Evolutionary conservation across 2,329 filamentous ascomycete genomes (phyloP).

Genomic region (Colletotrichum cordylinicola): DNA sequence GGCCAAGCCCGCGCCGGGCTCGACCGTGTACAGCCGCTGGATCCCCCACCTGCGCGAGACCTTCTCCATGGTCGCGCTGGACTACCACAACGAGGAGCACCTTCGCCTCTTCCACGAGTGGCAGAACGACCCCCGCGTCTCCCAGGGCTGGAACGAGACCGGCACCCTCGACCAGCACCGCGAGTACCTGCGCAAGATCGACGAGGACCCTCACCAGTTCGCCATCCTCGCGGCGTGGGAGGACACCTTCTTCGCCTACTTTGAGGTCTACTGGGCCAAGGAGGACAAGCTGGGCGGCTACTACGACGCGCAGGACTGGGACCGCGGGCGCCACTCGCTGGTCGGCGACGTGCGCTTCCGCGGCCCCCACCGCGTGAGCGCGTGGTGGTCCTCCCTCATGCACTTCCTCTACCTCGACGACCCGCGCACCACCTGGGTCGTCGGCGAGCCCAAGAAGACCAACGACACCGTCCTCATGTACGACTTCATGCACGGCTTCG

Average conservation of each 20-base stretch:
- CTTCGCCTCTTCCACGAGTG: slow-evolving; percentile 76
- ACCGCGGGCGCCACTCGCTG: slow-evolving; percentile 63
- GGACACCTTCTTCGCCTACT: slow-evolving; percentile 75
- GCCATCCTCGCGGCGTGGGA: slow-evolving; percentile 76
- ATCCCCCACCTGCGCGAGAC: slow-evolving; percentile 78
- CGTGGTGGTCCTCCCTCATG: slow-evolving; percentile 68
- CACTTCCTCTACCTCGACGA: slow-evolving; percentile 69
- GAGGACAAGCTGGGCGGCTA: slow-evolving; percentile 63
- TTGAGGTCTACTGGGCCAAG: slow-evolving; percentile 82
- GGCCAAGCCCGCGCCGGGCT: slow-evolving; percentile 73
- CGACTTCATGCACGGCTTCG: slow-evolving; percentile 76
- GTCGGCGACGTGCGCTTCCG: slow-evolving; percentile 66
- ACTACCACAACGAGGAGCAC: slow-evolving; percentile 69
- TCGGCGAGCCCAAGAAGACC: slow-evolving; percentile 76
- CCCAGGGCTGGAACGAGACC: slow-evolving; percentile 80
- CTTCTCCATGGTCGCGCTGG: slow-evolving; percentile 78
- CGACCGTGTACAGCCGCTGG: slow-evolving; percentile 78
- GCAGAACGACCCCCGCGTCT: slow-evolving; percentile 85
- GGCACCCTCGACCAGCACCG: slow-evolving; percentile 78
- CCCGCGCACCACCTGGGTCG: slow-evolving; percentile 59
- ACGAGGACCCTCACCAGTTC: slow-evolving; percentile 75
- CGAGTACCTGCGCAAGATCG: slow-evolving; percentile 71
- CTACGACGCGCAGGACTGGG: slow-evolving; percentile 60
- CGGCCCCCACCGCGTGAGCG: slow-evolving; percentile 64
- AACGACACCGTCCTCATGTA: slow-evolving; percentile 75